These are phyloP conservation scores for Umbellularia californica DNA, from an alignment of 164 flowering plant species.

Conservation along the genomic window DNA sequence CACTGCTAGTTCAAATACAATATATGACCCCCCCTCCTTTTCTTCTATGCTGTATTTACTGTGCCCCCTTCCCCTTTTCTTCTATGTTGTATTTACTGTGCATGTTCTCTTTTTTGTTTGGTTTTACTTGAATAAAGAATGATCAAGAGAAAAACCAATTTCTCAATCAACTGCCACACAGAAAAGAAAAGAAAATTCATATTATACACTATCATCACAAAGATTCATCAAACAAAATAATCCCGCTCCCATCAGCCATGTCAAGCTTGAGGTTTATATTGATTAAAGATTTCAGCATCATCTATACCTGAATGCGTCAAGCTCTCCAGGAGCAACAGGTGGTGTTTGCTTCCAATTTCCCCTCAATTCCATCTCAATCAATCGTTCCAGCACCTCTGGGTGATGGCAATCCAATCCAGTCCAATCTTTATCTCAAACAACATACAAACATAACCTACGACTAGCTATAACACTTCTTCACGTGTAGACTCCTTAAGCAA, in stretches of 20 bases:
- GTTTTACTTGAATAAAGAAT: not conserved
- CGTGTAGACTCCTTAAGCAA: conserved; percentile 47
- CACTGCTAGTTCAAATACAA: too few relatives aligned
- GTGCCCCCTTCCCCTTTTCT: too few relatives aligned
- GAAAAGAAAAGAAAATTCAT: conserved; percentile 10
- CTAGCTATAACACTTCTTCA: conserved; percentile 41
- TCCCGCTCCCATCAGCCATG: not conserved
- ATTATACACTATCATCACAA: conserved; percentile 15
- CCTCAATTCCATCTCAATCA: conserved; percentile 69
- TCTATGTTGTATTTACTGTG: too few relatives aligned
- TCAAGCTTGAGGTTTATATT: conserved; percentile 9
- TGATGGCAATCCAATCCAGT: conserved; percentile 21
- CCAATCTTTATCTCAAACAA: too few relatives aligned
- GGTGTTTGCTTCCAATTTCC: conserved; percentile 57
- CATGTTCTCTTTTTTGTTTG: too few relatives aligned
- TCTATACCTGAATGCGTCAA: conserved; percentile 57
- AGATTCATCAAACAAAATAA: not conserved
- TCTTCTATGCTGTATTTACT: too few relatives aligned
- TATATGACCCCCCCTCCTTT: too few relatives aligned
- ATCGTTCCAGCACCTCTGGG: conserved; percentile 64
- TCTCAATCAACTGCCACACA: conserved; percentile 5
- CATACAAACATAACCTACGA: too few relatives aligned
- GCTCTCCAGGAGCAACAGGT: conserved; percentile 39
- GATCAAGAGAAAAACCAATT: not conserved
- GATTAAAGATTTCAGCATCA: not conserved